A percentile compares a stretch with the other conserved stretches of the same genome.
phyloP scores from a whole-genome alignment of 495 filamentous ascomycete species.

The Neurospora sp. region DNA sequence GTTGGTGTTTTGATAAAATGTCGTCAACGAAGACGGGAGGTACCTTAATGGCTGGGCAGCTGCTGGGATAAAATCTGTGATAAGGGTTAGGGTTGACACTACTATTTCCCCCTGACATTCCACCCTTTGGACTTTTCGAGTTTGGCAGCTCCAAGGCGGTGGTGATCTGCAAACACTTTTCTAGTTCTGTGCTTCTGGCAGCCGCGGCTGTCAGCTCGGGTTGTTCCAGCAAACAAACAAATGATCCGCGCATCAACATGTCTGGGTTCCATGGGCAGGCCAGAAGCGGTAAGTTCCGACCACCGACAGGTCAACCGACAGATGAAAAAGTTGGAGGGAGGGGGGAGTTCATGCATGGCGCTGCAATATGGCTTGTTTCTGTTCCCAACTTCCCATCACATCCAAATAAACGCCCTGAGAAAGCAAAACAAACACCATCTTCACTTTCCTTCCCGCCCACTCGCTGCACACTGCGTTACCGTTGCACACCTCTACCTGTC shows the following conservation, averaged over 20 bases:
- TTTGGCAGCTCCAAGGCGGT: neutral
- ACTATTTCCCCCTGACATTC: neutral
- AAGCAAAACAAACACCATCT: neutral
- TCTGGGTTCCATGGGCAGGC: neutral
- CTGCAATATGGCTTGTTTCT: neutral
- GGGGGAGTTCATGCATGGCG: neutral
- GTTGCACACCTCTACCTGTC: neutral
- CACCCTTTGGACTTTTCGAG: neutral
- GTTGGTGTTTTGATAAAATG: neutral
- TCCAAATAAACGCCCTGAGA: neutral
- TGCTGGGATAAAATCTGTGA: neutral
- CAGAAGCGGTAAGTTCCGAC: neutral
- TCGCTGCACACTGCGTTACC: neutral
- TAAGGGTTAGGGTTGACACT: neutral
- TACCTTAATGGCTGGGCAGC: neutral
- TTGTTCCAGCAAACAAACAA: neutral
- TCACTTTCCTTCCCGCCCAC: neutral
- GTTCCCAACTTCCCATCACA: neutral
- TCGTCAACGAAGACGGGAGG: neutral
- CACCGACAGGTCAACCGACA: neutral
- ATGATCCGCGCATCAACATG: neutral
- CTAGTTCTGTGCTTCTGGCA: neutral
- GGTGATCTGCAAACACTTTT: neutral
- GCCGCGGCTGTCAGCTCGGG: neutral
- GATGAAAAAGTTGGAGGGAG: neutral